Evolutionary conservation across 306 rosid genomes (phyloP), one percentile per base, ranked within the genome.

Genomic region (Parietaria judaica): DNA sequence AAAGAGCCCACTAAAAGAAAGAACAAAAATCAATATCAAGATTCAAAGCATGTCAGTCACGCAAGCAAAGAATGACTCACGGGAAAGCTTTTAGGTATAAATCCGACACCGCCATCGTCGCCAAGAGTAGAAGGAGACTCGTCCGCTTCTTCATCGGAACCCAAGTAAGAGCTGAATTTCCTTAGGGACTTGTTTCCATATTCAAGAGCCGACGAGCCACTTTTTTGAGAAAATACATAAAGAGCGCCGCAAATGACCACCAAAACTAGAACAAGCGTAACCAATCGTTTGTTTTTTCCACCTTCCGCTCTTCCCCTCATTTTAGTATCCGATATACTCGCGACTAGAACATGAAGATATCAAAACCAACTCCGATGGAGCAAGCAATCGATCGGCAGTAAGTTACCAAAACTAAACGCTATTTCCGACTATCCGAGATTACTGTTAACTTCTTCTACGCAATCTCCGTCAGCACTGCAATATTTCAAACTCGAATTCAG

Each of bases 261-360:
- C 76, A 71, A 86, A 36, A 60, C 75, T 69, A 69, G 78, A 51
- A 94, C 53, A 39, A 78, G 65, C 83, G 80, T 76, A 75, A 94
- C 70, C 64, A 86, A 41, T 31, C 80, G 87, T 77, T 84, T 88
- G 81, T 86, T 89, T 60, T 79, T 86, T 7, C 85, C 71, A 66
- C 94, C 99, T 66, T 86, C 95, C 61, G 94, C 68, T 78, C 97
- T 86, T 65, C 94, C 97, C 79, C 97, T 82, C 67, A 74, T 75
- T 78, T 72, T 72, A 5, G 53, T 46, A 69, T 43, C 61, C 13
- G 13, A 52, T 57, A 67, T 74, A 68, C 74, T 58, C 31, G 14
- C 53, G 54, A 43, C 66, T 63, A 56, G 66, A 63, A 63, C 73
- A 62, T 61, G 43, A 63, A 61, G 64, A 47, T 38, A 52, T 51